Evolutionary conservation across 2,329 filamentous ascomycete genomes (phyloP).

Genomic region (Sporothrix humicola): DNA sequence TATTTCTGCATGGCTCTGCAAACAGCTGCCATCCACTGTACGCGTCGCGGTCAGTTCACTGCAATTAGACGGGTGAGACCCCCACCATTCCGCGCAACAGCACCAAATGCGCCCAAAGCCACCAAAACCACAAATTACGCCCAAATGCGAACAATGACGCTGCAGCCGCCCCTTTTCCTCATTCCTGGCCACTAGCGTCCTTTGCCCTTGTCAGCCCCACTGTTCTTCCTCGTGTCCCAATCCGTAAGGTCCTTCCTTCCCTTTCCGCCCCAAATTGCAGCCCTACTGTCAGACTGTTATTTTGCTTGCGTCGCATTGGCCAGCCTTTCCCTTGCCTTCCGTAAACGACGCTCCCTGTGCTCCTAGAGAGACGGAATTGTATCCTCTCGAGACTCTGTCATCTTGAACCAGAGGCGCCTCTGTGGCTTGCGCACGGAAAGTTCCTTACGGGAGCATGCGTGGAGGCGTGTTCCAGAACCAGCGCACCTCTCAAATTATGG

Average conservation of each 20-base stretch:
- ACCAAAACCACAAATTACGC: not conserved
- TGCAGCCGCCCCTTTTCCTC: conserved; percentile 8
- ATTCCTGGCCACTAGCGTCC: not conserved
- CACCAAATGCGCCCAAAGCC: not conserved
- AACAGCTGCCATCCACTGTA: too few relatives aligned
- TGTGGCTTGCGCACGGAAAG: too few relatives aligned
- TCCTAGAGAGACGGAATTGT: too few relatives aligned
- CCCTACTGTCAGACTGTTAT: not conserved
- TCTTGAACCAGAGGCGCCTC: too few relatives aligned
- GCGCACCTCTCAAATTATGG: too few relatives aligned
- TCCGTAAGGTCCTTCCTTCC: not conserved
- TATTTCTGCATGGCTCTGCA: too few relatives aligned
- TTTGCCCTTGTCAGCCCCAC: not conserved
- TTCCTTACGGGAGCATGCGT: too few relatives aligned
- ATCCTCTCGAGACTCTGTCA: too few relatives aligned
- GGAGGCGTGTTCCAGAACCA: too few relatives aligned
- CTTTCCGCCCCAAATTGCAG: not conserved
- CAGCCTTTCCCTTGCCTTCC: not conserved
- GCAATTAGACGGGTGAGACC: not conserved
- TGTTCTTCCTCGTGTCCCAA: not conserved
- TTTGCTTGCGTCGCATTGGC: not conserved
- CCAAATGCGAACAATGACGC: not conserved
- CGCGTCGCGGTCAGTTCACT: too few relatives aligned
- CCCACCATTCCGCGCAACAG: not conserved
- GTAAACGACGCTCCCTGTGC: too few relatives aligned